A percentile compares a stretch with the other conserved stretches of the same genome.
Evolutionary conservation across 768 basidiomycete species (phyloP).

Genomic region (Lactifluus volemus): DNA sequence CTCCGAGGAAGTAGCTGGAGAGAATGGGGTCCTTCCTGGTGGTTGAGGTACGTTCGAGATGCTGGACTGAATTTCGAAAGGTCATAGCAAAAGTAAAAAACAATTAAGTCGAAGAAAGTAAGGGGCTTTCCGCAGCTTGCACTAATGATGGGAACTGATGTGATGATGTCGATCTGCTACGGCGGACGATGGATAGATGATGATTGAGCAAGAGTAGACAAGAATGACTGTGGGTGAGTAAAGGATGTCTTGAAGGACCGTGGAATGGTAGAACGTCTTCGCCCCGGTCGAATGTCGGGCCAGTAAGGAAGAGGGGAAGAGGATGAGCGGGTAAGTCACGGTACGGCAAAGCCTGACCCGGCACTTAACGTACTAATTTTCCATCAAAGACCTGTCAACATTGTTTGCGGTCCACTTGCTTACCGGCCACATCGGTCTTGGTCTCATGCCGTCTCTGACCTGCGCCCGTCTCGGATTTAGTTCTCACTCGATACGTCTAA

Average conservation of each 20-base stretch:
- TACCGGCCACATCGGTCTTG: too few species aligned
- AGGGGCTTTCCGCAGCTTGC: background rate
- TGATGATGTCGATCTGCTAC: conserved; percentile 1
- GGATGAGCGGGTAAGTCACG: background rate
- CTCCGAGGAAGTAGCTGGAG: conserved; percentile 3
- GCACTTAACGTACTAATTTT: too few species aligned
- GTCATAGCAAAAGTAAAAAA: background rate
- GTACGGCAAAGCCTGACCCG: too few species aligned
- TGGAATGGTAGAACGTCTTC: background rate
- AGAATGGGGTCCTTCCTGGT: background rate
- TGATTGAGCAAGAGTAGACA: background rate
- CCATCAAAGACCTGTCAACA: too few species aligned
- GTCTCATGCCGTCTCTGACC: too few species aligned
- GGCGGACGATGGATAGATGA: background rate
- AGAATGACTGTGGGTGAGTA: background rate
- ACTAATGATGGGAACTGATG: background rate
- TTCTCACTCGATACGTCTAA: background rate
- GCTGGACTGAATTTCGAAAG: background rate
- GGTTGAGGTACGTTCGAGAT: background rate
- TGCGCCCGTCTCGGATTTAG: background rate
- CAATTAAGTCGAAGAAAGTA: background rate
- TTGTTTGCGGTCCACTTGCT: too few species aligned
- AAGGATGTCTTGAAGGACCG: background rate
- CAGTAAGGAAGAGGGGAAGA: background rate
- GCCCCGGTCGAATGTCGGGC: background rate